These are phyloP conservation scores for Toxicodendron radicans DNA, from an alignment of 345 rosid genomes.

Conservation along the genomic window DNA sequence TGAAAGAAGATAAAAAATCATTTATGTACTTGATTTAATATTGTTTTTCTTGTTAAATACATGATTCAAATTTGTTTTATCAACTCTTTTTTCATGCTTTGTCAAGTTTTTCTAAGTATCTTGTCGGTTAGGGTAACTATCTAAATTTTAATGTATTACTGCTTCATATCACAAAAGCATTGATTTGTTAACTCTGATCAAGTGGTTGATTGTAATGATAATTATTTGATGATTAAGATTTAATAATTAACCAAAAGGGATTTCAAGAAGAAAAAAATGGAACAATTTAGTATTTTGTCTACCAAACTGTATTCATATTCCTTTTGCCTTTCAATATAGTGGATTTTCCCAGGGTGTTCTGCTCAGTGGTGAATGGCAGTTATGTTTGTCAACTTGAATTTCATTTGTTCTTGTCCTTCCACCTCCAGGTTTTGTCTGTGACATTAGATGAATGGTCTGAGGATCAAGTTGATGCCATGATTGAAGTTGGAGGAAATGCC, in stretches of 20 bases:
- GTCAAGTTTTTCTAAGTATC: not conserved
- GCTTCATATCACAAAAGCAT: not conserved
- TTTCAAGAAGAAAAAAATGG: not conserved
- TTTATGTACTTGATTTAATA: not conserved
- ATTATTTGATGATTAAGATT: not conserved
- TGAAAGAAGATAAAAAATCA: not conserved
- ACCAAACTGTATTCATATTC: not conserved
- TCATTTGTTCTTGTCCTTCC: slow-evolving; percentile 2
- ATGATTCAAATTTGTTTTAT: not conserved
- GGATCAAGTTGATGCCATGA: slow-evolving; percentile 84
- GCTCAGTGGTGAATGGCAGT: not conserved
- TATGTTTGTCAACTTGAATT: not conserved
- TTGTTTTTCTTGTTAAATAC: not conserved
- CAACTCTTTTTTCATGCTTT: not conserved
- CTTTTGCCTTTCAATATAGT: not conserved
- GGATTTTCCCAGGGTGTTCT: not conserved
- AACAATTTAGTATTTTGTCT: not conserved
- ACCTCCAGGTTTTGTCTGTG: slow-evolving; percentile 80
- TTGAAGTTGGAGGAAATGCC: slow-evolving; percentile 93
- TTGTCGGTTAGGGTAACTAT: not conserved
- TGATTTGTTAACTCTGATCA: not conserved
- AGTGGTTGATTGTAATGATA: not conserved
- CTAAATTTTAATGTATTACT: not conserved
- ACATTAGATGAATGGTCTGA: slow-evolving; percentile 96
- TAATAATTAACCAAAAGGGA: not conserved